phyloP scores from a whole-genome alignment of 345 rosid genomes.

The Linum usitatissimum region DNA sequence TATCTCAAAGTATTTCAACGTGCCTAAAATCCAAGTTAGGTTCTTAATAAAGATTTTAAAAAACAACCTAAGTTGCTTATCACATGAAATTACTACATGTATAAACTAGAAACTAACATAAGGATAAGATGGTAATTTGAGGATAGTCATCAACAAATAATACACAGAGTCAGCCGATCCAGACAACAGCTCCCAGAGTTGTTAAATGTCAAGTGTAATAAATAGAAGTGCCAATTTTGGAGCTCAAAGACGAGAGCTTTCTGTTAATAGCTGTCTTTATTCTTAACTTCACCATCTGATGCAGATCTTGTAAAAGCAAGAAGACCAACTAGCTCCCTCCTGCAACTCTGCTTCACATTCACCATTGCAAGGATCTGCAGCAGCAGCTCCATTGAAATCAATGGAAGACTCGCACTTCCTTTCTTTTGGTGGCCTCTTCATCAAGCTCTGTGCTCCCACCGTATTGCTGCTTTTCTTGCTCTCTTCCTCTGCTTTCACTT shows the following conservation, averaged over 20 bases:
- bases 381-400: constrained; percentile 10
- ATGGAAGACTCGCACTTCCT: constrained; percentile 37
- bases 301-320: constrained; percentile 32
- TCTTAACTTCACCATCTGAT: constrained; percentile 6
- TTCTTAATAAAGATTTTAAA: too few relatives aligned
- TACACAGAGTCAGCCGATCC: background rate
- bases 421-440: constrained; percentile 22
- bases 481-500: constrained; percentile 48
- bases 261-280: background rate
- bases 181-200: background rate
- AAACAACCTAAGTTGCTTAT: too few relatives aligned
- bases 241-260: background rate
- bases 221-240: background rate
- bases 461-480: constrained; percentile 37
- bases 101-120: background rate
- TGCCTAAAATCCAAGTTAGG: too few relatives aligned
- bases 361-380: constrained; percentile 9
- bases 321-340: background rate
- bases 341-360: background rate
- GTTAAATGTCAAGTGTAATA: background rate
- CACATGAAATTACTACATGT: background rate
- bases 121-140: background rate
- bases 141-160: background rate
- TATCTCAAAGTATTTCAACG: too few relatives aligned
- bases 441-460: constrained; percentile 32